phyloP scores from a whole-genome alignment of 1,284 basidiomycete species.

The Ustanciosporium gigantosporum region DNA sequence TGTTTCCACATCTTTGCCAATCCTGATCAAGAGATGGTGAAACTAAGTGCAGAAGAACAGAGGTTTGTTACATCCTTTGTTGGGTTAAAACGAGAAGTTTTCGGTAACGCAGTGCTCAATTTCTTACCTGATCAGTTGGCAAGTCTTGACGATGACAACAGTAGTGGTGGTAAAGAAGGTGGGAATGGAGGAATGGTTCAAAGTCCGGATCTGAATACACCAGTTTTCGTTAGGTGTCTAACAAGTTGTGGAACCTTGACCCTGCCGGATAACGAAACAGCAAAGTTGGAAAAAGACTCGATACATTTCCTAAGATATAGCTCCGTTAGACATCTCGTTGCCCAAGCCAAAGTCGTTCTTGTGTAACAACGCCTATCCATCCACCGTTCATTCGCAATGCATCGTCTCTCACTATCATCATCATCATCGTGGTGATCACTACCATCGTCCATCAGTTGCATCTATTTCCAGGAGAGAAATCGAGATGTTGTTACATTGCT shows the following conservation, averaged over 20 bases:
- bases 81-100: slow-evolving; percentile 31
- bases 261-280: slow-evolving; percentile 42
- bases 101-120: slow-evolving; percentile 35
- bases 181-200: slow-evolving; percentile 50
- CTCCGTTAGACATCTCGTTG: slow-evolving; percentile 42
- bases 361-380: slow-evolving; percentile 18
- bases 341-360: slow-evolving; percentile 41
- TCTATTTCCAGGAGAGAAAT: no score
- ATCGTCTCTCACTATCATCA: no score
- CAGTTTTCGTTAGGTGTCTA: slow-evolving; percentile 55
- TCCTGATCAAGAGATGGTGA: slow-evolving; percentile 11
- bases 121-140: slow-evolving; percentile 49
- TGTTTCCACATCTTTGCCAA: slow-evolving; percentile 22
- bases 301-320: slow-evolving; percentile 55
- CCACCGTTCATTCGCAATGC: no score
- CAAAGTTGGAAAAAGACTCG: slow-evolving; percentile 32
- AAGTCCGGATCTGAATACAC: slow-evolving; percentile 45
- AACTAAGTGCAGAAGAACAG: slow-evolving; percentile 38
- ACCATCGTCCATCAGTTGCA: no score
- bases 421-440: no score
- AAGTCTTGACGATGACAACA: slow-evolving; percentile 18
- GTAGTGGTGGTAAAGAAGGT: background rate
- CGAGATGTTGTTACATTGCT: no score
- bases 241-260: slow-evolving; percentile 47
- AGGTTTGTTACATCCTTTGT: slow-evolving; percentile 40